These are phyloP conservation scores for Rubia yunnanensis DNA, from an alignment of 257 asterid genomes.

Conservation along the genomic window DNA sequence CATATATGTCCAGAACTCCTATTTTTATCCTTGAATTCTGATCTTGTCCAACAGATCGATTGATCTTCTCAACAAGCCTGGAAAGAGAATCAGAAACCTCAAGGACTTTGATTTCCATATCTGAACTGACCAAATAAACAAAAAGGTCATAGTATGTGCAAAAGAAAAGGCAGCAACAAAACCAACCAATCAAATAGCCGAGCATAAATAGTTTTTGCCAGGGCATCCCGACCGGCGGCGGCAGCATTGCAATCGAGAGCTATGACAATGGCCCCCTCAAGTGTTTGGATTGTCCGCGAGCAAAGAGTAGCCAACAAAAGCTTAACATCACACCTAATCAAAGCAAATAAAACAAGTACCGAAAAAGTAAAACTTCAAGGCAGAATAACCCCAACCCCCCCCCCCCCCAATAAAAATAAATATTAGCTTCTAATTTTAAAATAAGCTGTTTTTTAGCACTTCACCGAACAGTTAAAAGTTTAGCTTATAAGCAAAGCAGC, in stretches of 20 bases:
- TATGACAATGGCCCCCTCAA: slow-evolving; percentile 79
- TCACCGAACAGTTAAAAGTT: no score
- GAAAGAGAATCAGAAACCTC: slow-evolving; percentile 16
- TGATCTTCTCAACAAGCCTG: slow-evolving; percentile 98
- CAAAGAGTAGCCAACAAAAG: slow-evolving; percentile 77
- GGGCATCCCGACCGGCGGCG: slow-evolving; percentile 89
- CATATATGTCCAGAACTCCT: slow-evolving; percentile 96
- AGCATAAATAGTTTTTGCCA: slow-evolving; percentile 95
- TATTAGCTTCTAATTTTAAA: no score
- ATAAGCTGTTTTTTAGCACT: no score
- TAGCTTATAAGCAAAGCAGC: no score
- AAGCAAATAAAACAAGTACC: neutral
- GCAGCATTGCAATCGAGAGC: slow-evolving; percentile 92
- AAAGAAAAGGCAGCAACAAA: slow-evolving; percentile 10
- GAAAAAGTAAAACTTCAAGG: neutral
- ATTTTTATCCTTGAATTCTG: slow-evolving; percentile 70
- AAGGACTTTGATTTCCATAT: slow-evolving; percentile 7
- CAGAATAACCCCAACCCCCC: no score
- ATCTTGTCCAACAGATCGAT: slow-evolving; percentile 97
- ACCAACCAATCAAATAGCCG: slow-evolving; percentile 98
- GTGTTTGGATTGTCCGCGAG: slow-evolving; percentile 88
- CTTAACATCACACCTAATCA: slow-evolving; percentile 75
- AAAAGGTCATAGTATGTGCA: slow-evolving; percentile 9
- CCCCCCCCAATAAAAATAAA: no score
- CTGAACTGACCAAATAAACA: slow-evolving; percentile 10